Conservation (phyloP, 805 yeast genomes). For the Torulaspora franciscae region DNA sequence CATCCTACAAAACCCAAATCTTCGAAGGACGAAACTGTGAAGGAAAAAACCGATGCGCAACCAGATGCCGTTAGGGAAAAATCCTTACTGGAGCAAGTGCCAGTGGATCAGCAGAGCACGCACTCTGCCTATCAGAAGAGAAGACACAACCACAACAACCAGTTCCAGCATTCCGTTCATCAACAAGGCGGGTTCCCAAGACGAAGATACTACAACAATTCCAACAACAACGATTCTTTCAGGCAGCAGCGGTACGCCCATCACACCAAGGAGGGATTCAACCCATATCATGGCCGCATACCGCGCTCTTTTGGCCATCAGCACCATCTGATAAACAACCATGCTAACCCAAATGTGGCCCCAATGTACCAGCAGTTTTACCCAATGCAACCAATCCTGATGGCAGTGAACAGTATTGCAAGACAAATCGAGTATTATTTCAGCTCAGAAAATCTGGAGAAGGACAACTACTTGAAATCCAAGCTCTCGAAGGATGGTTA, state of each 20-base stretch:
- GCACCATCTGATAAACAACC: constrained; percentile 16
- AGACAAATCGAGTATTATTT: constrained; percentile 86
- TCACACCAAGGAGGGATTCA: constrained; percentile 6
- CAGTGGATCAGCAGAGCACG: constrained; percentile 2
- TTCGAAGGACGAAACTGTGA: background rate
- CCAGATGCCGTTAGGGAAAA: background rate
- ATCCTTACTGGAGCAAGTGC: background rate
- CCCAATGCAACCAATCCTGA: constrained; percentile 24
- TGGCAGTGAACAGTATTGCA: constrained; percentile 33
- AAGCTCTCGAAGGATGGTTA: constrained; percentile 47
- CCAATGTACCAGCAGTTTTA: constrained; percentile 21
- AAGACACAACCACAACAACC: constrained; percentile 11
- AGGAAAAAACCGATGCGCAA: background rate
- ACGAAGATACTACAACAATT: constrained; percentile 23
- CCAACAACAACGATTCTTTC: constrained; percentile 13
- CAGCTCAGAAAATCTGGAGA: constrained; percentile 77
- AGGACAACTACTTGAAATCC: constrained; percentile 76
- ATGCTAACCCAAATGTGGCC: constrained; percentile 20
- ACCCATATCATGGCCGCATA: constrained; percentile 14
- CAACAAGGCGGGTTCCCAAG: constrained; percentile 20
- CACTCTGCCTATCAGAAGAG: constrained; percentile 9
- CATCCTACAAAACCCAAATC: constrained; percentile 7
- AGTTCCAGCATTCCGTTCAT: constrained; percentile 13
- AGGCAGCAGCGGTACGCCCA: constrained; percentile 12
- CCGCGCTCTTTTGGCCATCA: constrained; percentile 14